These are phyloP conservation scores for Aureobasidium uvarum DNA, from an alignment of 2,329 filamentous ascomycete species.

Conservation along the genomic window DNA sequence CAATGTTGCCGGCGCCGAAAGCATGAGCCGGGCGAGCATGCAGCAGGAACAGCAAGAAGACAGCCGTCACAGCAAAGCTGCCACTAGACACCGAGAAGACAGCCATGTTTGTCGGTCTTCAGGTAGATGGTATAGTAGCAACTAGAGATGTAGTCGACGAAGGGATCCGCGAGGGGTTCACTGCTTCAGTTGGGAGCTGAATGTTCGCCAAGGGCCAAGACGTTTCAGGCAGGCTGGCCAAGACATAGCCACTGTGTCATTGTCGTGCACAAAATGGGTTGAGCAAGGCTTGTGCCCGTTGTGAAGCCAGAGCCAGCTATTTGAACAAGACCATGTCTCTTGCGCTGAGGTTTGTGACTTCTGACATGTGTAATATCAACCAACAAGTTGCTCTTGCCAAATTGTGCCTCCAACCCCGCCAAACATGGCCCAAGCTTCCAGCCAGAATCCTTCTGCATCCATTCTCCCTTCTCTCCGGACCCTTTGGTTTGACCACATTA, in stretches of 20 bases:
- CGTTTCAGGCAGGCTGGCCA: slow-evolving; percentile 18
- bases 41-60: slow-evolving; percentile 28
- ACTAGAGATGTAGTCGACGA: background rate
- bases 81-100: slow-evolving; percentile 5
- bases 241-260: slow-evolving; percentile 6
- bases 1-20: slow-evolving; percentile 53
- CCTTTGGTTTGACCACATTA: background rate
- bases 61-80: slow-evolving; percentile 15
- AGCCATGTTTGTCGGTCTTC: slow-evolving; percentile 4
- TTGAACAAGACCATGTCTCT: background rate
- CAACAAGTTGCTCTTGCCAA: background rate
- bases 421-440: slow-evolving; percentile 14
- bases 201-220: slow-evolving; percentile 6
- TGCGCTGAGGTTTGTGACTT: background rate
- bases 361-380: background rate
- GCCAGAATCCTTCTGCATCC: background rate
- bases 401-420: background rate
- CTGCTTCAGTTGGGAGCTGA: background rate
- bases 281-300: background rate
- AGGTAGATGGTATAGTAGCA: background rate
- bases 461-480: background rate
- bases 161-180: background rate
- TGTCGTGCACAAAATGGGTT: background rate
- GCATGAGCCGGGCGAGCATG: slow-evolving; percentile 36
- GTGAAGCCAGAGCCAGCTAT: background rate